A percentile compares a stretch with the other conserved stretches of the same genome.
Evolutionary conservation across 805 yeast species (phyloP).

Genomic region (Ogataea methanolica): DNA sequence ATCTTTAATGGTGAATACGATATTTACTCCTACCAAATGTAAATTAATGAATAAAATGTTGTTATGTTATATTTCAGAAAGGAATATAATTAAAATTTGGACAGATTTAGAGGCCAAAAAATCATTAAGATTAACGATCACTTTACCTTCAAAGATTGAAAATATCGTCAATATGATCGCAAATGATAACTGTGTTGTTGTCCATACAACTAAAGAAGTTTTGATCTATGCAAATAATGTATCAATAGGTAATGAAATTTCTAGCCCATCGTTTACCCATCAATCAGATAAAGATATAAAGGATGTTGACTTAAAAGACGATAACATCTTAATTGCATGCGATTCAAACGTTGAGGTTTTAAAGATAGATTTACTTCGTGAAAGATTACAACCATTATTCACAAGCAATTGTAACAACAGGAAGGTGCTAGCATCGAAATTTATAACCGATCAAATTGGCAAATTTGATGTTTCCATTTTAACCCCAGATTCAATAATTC

Average conservation of each 20-base stretch:
- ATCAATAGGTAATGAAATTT: background rate
- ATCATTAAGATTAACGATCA: conserved; percentile 7
- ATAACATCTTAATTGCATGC: conserved; percentile 14
- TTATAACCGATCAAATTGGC: conserved; percentile 6
- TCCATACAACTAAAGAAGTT: conserved; percentile 11
- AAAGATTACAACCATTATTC: conserved; percentile 10
- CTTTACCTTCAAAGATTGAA: conserved; percentile 7
- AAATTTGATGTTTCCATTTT: conserved; percentile 21
- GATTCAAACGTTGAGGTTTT: conserved; percentile 16
- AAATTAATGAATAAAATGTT: conserved; percentile 7
- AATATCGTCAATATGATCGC: conserved; percentile 13
- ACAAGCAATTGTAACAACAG: conserved; percentile 11
- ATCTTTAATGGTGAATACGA: conserved; percentile 8
- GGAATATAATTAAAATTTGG: conserved; percentile 19
- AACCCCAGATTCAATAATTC: conserved; percentile 18
- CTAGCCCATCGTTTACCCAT: conserved; percentile 5
- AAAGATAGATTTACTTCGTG: conserved; percentile 9
- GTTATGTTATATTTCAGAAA: conserved; percentile 16
- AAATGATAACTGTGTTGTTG: conserved; percentile 10
- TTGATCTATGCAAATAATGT: conserved; percentile 7
- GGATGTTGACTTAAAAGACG: conserved; percentile 14
- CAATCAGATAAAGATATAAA: conserved; percentile 11
- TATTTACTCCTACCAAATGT: conserved; percentile 15
- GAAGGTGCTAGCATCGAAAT: conserved; percentile 15
- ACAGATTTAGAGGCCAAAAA: conserved; percentile 6